Evolutionary conservation across 805 yeast species (phyloP).

Genomic region (Dipodascus geniculatus): DNA sequence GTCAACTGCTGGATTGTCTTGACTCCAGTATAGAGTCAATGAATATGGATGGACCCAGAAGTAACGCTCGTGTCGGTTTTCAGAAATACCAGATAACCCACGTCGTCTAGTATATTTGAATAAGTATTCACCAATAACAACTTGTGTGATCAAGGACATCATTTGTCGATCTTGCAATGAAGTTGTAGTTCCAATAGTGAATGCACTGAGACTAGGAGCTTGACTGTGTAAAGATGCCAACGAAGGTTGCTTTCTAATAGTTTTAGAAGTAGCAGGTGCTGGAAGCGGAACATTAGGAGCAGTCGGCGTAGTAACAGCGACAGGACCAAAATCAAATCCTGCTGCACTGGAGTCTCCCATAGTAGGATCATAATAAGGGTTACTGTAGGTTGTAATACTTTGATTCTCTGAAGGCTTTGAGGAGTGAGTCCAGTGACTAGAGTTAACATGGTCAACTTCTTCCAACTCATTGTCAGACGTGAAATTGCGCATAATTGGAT

Average conservation of each 20-base stretch:
- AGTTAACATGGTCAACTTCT: not conserved
- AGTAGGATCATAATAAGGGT: not conserved
- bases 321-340: not conserved
- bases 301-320: not conserved
- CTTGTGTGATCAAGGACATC: slow-evolving; percentile 81
- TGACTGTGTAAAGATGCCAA: not conserved
- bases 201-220: slow-evolving; percentile 8
- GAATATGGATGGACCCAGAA: slow-evolving; percentile 97
- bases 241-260: not conserved
- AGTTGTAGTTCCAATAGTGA: slow-evolving; percentile 16
- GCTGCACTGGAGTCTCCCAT: not conserved
- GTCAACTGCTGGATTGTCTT: slow-evolving; percentile 64
- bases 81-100: slow-evolving; percentile 50
- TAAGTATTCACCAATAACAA: slow-evolving; percentile 84
- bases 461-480: not conserved
- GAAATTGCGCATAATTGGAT: not conserved
- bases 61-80: slow-evolving; percentile 77
- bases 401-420: not conserved
- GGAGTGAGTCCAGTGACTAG: not conserved
- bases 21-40: slow-evolving; percentile 81
- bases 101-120: slow-evolving; percentile 77
- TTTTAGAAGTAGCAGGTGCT: not conserved
- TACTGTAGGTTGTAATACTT: not conserved
- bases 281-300: slow-evolving; percentile 1
- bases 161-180: slow-evolving; percentile 40